Evolutionary conservation across 805 yeast genomes (phyloP), one percentile per base, ranked within the genome.

Genomic region (Starmerella potacharoeniae): DNA sequence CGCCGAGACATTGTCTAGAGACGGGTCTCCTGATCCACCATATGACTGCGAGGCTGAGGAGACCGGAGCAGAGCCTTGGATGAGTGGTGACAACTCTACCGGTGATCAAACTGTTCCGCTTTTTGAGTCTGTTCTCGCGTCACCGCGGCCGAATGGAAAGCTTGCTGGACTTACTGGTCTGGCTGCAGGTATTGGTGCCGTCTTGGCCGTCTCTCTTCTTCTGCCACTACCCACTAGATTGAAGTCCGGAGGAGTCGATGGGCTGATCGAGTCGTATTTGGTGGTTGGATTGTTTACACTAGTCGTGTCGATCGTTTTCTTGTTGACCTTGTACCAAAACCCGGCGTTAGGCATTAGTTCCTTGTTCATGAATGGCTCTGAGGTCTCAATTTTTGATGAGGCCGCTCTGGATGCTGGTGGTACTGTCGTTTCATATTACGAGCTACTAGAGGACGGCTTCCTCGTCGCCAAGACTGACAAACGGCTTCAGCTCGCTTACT

Each of bases 201-300:
- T 80, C n/a, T 79, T 78, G 5, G 83, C 77, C 7, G 83, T 73
- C 16, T 79, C 75, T 57, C 80, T 82, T 39, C 83, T 65, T 11
- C 68, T 64, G n/a, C 75, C 70, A 64, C 83, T 83, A 3, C 90
- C 91, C 33, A 77, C 64, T 9, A 87, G 64, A 9, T 90, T 83
- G 7, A 40, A 9, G n/a, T 31, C 34, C 10, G 60, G 51, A 4
- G 53, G 36, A 9, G 35, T 47, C 36, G 50, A 33, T 16, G 57
- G 57, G 14, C 33, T 57, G 13, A 13, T n/a, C 3, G 42, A 65
- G 14, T 68, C 87, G 0, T 83, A 72, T 34, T 71, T 81, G 0
- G 54, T 79, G 6, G 50, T 68, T 0, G 55, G 54, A 7, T 41
- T 22, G 3, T 52, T 53, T 8, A 43, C 58, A 0, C 6, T 54